These are phyloP conservation scores for Mortierella sp. DNA, from an alignment of 371 early-diverging fungal species.

Conservation along the genomic window DNA sequence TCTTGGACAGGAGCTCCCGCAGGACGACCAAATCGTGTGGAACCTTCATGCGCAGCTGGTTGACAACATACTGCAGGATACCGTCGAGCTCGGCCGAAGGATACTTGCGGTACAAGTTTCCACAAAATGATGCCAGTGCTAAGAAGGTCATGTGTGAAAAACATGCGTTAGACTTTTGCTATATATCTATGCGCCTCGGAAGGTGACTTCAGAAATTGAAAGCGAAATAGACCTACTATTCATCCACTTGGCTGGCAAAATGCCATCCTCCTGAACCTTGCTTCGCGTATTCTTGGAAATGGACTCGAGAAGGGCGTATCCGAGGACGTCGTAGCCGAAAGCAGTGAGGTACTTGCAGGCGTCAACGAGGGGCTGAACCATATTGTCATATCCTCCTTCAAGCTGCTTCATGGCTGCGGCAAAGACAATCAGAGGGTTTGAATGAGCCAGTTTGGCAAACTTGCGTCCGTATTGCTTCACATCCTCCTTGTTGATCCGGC, in stretches of 20 bases:
- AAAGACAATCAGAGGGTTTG: constrained; percentile 88
- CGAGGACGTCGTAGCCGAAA: constrained; percentile 89
- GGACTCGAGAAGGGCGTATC: constrained; percentile 77
- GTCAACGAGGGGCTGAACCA: constrained; percentile 89
- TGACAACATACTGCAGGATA: constrained; percentile 77
- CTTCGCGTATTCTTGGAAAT: constrained; percentile 69
- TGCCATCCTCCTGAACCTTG: constrained; percentile 73
- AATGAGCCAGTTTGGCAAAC: constrained; percentile 86
- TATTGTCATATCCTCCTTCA: constrained; percentile 85
- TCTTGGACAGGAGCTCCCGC: constrained; percentile 80
- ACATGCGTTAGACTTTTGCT: background rate
- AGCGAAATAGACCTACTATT: constrained; percentile 48
- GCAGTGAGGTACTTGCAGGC: constrained; percentile 87
- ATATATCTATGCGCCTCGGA: background rate
- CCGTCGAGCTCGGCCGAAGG: constrained; percentile 72
- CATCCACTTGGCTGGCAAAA: constrained; percentile 68
- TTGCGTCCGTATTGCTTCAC: constrained; percentile 86
- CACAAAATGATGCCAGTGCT: constrained; percentile 81
- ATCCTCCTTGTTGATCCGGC: constrained; percentile 85
- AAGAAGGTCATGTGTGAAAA: background rate
- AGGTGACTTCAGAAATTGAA: background rate
- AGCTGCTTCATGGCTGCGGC: constrained; percentile 83
- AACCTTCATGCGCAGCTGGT: constrained; percentile 72
- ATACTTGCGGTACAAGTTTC: constrained; percentile 81
- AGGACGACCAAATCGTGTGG: constrained; percentile 70